These are phyloP conservation scores for Oxytropis ochrocephala DNA, from an alignment of 306 rosid genomes.

Conservation along the genomic window DNA sequence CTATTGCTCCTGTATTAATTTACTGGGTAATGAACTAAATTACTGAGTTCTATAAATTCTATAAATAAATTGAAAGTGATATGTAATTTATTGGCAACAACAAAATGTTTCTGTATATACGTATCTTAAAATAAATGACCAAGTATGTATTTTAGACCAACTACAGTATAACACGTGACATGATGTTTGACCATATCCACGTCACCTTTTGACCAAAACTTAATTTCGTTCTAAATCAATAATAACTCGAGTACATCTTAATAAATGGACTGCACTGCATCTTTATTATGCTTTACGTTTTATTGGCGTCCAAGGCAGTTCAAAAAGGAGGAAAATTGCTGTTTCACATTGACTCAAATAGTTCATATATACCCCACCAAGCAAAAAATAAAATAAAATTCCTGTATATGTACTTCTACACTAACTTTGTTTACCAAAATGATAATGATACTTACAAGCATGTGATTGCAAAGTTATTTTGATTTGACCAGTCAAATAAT, in stretches of 20 bases:
- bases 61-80: not conserved
- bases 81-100: not conserved
- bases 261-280: slow-evolving; percentile 8
- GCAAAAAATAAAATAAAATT: not conserved
- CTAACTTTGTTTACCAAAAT: slow-evolving; percentile 27
- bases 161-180: slow-evolving; percentile 52
- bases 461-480: slow-evolving; percentile 21
- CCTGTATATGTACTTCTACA: not conserved
- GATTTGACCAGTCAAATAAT: slow-evolving; percentile 44
- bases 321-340: not conserved
- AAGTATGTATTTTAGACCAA: slow-evolving; percentile 27
- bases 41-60: not conserved
- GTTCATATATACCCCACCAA: not conserved
- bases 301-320: not conserved
- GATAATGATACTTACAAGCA: slow-evolving; percentile 14
- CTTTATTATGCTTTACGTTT: slow-evolving; percentile 10
- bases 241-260: not conserved
- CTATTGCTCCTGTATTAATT: too few relatives aligned
- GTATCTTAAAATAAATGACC: not conserved
- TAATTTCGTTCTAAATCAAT: not conserved
- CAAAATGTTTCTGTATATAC: not conserved
- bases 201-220: slow-evolving; percentile 39
- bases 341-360: slow-evolving; percentile 17
- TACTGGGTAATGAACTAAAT: too few relatives aligned
- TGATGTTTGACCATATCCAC: slow-evolving; percentile 51